Conservation (phyloP, 108 stramenopile genomes). For the Chaetoceros muelleri region DNA sequence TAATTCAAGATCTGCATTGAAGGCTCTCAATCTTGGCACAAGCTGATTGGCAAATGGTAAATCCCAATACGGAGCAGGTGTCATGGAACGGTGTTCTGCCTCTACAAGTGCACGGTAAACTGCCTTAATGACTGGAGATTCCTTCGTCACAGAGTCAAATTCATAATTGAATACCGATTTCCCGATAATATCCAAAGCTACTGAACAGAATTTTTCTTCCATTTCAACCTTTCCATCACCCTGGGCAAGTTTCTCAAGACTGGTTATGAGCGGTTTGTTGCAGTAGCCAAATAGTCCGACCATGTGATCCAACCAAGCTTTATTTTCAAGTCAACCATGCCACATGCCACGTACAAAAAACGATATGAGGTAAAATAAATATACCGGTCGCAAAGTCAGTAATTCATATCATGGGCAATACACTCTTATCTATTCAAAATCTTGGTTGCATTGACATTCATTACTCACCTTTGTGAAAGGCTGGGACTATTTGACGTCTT, state of each 20-base stretch:
- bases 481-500: constrained; percentile 88
- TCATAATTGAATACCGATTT: constrained; percentile 91
- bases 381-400: too few relatives aligned
- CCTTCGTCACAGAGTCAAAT: constrained; percentile 82
- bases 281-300: constrained; percentile 87
- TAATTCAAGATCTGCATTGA: constrained; percentile 80
- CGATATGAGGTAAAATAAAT: too few relatives aligned
- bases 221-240: constrained; percentile 67
- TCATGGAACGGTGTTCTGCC: constrained; percentile 91
- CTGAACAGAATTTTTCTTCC: constrained; percentile 88
- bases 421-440: too few relatives aligned
- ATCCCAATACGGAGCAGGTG: constrained; percentile 94
- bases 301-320: constrained; percentile 89
- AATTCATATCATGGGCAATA: too few relatives aligned
- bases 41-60: constrained; percentile 84
- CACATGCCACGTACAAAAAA: too few relatives aligned
- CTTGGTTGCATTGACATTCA: constrained; percentile 10
- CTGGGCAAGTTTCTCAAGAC: constrained; percentile 44
- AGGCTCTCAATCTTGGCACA: constrained; percentile 85
- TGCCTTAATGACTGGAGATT: constrained; percentile 84
- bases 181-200: constrained; percentile 92
- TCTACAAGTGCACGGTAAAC: constrained; percentile 90
- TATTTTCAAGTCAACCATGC: neutral
- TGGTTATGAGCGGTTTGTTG: constrained; percentile 67
- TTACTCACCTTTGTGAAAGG: constrained; percentile 71